Percentiles rank a stretch among this genome's conserved stretches.
These are phyloP conservation scores for Cinchona pubescens DNA, from an alignment of 257 asterid species.

Conservation along the genomic window DNA sequence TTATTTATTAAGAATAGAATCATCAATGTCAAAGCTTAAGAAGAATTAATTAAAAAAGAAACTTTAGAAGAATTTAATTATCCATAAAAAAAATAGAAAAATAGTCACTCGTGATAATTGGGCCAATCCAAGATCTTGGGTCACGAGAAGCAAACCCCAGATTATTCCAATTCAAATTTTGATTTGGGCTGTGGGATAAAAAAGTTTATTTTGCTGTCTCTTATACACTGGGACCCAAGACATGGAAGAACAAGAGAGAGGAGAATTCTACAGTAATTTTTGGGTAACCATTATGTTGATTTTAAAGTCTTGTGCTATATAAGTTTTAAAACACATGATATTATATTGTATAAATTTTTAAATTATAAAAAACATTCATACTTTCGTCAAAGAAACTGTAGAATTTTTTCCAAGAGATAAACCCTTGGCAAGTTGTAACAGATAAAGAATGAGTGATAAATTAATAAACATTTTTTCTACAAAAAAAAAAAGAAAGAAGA, in stretches of 20 bases:
- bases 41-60: no score
- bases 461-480: neutral
- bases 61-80: no score
- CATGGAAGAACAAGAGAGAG: neutral
- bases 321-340: no score
- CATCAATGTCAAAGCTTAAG: no score
- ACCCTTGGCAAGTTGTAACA: neutral
- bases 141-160: neutral
- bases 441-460: neutral
- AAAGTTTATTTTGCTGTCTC: neutral
- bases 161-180: neutral
- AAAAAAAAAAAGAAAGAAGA: no score
- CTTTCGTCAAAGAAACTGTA: no score
- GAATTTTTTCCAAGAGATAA: no score
- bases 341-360: no score
- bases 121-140: constrained; percentile 6
- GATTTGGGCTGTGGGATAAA: neutral
- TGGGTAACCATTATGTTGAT: no score
- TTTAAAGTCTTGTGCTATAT: no score
- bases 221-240: constrained; percentile 10
- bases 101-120: neutral
- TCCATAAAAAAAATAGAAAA: neutral
- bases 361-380: no score
- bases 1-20: neutral
- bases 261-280: no score